Percentiles rank a stretch among this genome's conserved stretches.
phyloP scores from a whole-genome alignment of 140 eudicot species.

The Flaveria floridana region DNA sequence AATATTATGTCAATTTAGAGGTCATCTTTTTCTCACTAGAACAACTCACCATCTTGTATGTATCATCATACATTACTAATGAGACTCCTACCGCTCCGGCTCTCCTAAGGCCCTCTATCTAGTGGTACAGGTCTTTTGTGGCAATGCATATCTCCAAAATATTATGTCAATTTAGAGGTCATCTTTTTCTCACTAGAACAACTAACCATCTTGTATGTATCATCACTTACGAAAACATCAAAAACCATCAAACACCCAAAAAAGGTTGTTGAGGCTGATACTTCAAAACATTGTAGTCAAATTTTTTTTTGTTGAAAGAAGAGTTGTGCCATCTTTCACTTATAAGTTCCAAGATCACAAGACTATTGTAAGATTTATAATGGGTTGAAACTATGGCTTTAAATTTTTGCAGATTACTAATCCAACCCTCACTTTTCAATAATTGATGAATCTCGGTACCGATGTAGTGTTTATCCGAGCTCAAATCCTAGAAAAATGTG shows the following conservation, averaged over 20 bases:
- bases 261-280: too few relatives aligned
- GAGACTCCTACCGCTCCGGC: neutral
- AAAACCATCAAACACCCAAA: neutral
- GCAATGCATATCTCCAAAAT: neutral
- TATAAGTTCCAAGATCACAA: neutral
- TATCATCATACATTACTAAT: neutral
- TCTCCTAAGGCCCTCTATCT: neutral
- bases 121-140: neutral
- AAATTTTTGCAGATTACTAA: neutral
- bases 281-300: neutral
- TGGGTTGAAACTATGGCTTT: neutral
- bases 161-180: neutral
- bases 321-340: neutral
- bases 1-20: neutral
- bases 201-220: neutral
- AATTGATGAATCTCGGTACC: neutral
- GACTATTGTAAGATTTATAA: neutral
- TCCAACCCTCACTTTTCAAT: neutral
- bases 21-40: neutral
- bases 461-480: neutral
- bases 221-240: neutral
- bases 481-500: neutral
- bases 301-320: neutral
- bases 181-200: neutral
- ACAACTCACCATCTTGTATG: neutral